Evolutionary conservation across 148 eudicot genomes (phyloP).

Genomic region (Persicaria maculosa): DNA sequence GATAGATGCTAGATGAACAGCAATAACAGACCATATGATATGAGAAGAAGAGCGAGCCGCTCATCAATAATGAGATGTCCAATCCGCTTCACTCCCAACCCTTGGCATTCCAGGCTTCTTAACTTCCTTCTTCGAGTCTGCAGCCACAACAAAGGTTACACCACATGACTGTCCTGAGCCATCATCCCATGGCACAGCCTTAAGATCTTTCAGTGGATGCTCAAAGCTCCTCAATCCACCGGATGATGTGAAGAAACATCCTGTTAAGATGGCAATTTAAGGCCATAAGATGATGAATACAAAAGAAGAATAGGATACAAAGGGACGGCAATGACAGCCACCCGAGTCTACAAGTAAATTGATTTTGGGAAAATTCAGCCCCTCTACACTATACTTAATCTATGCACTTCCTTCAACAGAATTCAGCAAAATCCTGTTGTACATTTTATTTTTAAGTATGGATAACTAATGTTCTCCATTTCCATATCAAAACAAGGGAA

Average conservation of each 20-base stretch:
- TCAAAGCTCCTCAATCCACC: conserved; percentile 71
- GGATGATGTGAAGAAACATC: conserved; percentile 71
- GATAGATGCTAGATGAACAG: neutral
- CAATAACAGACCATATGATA: neutral
- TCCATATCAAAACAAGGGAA: neutral
- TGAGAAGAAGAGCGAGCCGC: neutral
- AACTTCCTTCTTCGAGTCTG: conserved; percentile 39
- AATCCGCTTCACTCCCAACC: conserved; percentile 79
- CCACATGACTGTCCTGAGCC: conserved; percentile 67
- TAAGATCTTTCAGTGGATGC: conserved; percentile 57
- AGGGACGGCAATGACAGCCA: neutral
- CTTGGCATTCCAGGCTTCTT: conserved; percentile 45
- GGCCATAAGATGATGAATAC: neutral
- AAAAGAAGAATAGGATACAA: neutral
- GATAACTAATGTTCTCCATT: neutral
- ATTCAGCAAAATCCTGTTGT: neutral
- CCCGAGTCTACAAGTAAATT: neutral
- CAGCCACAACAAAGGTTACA: conserved; percentile 49
- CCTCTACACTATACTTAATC: neutral
- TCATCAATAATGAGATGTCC: conserved; percentile 29
- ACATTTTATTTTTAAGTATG: neutral
- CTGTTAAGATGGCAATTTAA: conserved; percentile 21
- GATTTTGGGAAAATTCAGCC: neutral
- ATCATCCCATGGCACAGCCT: conserved; percentile 74
- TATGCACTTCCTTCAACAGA: neutral